Conservation (phyloP, 2,329 filamentous ascomycete genomes). For the Aspergillus viridinutans region DNA sequence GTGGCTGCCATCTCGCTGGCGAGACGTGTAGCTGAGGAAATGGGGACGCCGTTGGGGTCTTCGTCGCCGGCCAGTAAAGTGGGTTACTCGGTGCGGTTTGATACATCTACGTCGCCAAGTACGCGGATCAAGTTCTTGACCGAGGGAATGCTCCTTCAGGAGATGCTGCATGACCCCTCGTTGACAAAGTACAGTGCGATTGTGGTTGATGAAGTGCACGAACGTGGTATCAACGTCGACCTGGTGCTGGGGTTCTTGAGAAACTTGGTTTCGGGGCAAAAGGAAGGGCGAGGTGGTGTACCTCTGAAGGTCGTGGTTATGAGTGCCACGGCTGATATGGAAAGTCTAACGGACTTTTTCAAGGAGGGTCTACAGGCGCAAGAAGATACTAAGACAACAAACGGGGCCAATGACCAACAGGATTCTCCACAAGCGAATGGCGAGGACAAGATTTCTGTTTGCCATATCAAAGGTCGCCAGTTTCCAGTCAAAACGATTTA, state of each 20-base stretch:
- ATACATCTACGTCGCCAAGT: slow-evolving; percentile 76
- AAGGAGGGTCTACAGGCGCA: slow-evolving; percentile 27
- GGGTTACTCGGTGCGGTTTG: slow-evolving; percentile 93
- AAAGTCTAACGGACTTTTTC: slow-evolving; percentile 74
- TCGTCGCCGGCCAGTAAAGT: slow-evolving; percentile 62
- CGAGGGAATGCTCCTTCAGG: slow-evolving; percentile 92
- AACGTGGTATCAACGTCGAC: slow-evolving; percentile 91
- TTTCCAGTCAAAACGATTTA: slow-evolving; percentile 78
- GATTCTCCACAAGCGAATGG: slow-evolving; percentile 7
- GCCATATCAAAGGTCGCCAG: slow-evolving; percentile 79
- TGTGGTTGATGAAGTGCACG: slow-evolving; percentile 94
- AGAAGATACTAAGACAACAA: background rate
- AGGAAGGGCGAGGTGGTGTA: slow-evolving; percentile 63
- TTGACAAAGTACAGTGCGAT: slow-evolving; percentile 83
- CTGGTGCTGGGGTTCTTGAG: slow-evolving; percentile 83
- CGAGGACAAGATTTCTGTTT: slow-evolving; percentile 47
- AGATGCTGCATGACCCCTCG: slow-evolving; percentile 79
- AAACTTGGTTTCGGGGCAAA: slow-evolving; percentile 59
- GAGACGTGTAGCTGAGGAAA: slow-evolving; percentile 79
- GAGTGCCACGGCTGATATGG: slow-evolving; percentile 92
- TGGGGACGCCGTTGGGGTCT: slow-evolving; percentile 60
- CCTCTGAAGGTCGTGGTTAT: slow-evolving; percentile 89
- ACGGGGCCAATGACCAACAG: slow-evolving; percentile 4
- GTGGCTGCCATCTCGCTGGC: slow-evolving; percentile 92
- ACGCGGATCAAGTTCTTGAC: slow-evolving; percentile 90